A percentile compares a stretch with the other conserved stretches of the same genome.
Conservation (phyloP, 495 filamentous ascomycete genomes). For the Chaetomium tenue region DNA sequence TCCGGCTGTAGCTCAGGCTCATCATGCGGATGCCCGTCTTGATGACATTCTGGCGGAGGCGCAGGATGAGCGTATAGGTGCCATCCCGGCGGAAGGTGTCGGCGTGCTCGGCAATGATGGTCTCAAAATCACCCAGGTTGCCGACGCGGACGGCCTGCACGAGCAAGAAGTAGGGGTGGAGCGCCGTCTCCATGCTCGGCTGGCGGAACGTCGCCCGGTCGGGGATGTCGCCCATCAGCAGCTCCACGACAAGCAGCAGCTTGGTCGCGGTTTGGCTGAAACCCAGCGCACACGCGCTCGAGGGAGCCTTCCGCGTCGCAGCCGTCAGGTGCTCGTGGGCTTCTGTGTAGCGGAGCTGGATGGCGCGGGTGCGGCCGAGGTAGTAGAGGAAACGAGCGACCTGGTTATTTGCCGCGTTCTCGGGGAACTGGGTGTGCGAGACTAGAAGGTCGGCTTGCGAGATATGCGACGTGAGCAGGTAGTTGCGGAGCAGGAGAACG, state of each 20-base stretch:
- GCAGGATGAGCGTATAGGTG: slow-evolving; percentile 91
- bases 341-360: slow-evolving; percentile 93
- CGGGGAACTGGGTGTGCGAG: slow-evolving; percentile 89
- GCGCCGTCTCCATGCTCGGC: slow-evolving; percentile 74
- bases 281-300: slow-evolving; percentile 80
- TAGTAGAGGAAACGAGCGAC: slow-evolving; percentile 96
- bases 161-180: slow-evolving; percentile 88
- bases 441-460: slow-evolving; percentile 94
- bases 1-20: slow-evolving; percentile 94
- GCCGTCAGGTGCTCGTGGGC: slow-evolving; percentile 91
- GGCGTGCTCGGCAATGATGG: slow-evolving; percentile 73
- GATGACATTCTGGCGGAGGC: slow-evolving; percentile 96
- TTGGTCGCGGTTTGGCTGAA: slow-evolving; percentile 96
- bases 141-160: slow-evolving; percentile 94
- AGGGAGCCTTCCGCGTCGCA: slow-evolving; percentile 90
- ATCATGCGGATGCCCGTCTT: slow-evolving; percentile 99
- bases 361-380: slow-evolving; percentile 90
- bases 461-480: slow-evolving; percentile 93
- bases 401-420: slow-evolving; percentile 93
- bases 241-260: slow-evolving; percentile 87
- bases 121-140: slow-evolving; percentile 87
- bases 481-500: slow-evolving; percentile 91
- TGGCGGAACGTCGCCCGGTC: slow-evolving; percentile 91
- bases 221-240: slow-evolving; percentile 98
- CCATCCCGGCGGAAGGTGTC: slow-evolving; percentile 87